phyloP scores from a whole-genome alignment of 257 asterid species.

The Solanum medicagineum region DNA sequence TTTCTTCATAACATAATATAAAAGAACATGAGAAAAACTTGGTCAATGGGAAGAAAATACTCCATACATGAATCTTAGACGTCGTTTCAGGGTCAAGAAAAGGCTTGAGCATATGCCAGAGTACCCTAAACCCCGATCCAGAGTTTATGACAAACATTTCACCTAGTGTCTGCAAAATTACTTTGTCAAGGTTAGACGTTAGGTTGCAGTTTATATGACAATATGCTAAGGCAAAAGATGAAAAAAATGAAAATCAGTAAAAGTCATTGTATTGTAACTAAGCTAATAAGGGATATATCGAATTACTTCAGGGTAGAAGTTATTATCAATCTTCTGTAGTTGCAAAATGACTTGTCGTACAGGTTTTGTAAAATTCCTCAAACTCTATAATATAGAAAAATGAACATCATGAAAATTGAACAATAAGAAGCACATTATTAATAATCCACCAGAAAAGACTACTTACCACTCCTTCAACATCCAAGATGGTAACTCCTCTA shows the following conservation, averaged over 20 bases:
- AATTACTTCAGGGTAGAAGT: slow-evolving; percentile 42
- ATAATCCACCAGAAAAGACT: not conserved
- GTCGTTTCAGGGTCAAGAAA: slow-evolving; percentile 43
- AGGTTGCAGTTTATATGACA: not conserved
- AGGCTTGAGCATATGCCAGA: slow-evolving; percentile 47
- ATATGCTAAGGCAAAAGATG: not conserved
- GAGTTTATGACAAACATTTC: slow-evolving; percentile 47
- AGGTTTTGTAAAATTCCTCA: slow-evolving; percentile 34
- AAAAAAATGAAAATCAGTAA: not conserved
- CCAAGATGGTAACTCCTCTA: slow-evolving; percentile 35
- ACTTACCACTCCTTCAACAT: slow-evolving; percentile 56
- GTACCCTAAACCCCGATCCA: slow-evolving; percentile 41
- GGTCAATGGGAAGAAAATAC: not conserved
- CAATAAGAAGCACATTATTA: not conserved
- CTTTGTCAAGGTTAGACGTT: not conserved
- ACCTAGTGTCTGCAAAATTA: slow-evolving; percentile 30
- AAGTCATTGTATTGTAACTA: not conserved
- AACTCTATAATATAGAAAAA: slow-evolving; percentile 13
- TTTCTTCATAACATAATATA: not conserved
- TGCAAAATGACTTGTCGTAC: slow-evolving; percentile 36
- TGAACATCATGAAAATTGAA: not conserved
- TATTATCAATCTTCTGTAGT: slow-evolving; percentile 37
- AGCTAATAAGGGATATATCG: not conserved
- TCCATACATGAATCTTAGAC: slow-evolving; percentile 41
- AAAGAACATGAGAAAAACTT: not conserved